These are phyloP conservation scores for Lagenidium giganteum DNA, from an alignment of 352 stramenopile species.

Conservation along the genomic window DNA sequence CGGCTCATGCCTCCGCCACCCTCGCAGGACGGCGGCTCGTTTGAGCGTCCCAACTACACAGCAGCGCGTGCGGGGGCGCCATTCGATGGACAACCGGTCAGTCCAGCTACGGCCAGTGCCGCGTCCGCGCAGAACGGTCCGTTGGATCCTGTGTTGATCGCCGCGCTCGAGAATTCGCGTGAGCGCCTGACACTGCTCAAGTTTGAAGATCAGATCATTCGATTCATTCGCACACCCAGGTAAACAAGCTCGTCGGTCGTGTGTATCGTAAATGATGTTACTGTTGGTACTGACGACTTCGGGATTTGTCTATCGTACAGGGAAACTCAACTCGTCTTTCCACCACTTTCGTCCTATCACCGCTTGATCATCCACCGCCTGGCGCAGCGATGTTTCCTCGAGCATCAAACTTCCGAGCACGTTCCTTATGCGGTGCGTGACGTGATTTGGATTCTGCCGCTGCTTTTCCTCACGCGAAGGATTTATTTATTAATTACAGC, in stretches of 20 bases:
- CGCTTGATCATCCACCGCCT: conserved; percentile 90
- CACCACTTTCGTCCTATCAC: conserved; percentile 83
- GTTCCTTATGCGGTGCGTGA: conserved; percentile 31
- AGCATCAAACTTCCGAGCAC: conserved; percentile 84
- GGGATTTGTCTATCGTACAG: too few species aligned
- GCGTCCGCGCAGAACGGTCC: conserved; percentile 33
- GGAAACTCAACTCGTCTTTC: conserved; percentile 73
- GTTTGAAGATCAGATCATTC: conserved; percentile 86
- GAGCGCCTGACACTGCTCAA: conserved; percentile 80
- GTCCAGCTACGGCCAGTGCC: conserved; percentile 51
- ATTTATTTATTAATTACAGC: conserved; percentile 1
- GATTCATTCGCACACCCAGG: conserved; percentile 71
- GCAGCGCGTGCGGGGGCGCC: too few species aligned
- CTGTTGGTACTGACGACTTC: background rate
- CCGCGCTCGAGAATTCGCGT: conserved; percentile 72
- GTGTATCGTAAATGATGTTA: too few species aligned
- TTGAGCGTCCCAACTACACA: conserved; percentile 22
- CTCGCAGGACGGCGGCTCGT: conserved; percentile 43
- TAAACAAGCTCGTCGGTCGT: background rate
- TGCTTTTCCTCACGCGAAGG: too few species aligned
- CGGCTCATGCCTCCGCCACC: conserved; percentile 28
- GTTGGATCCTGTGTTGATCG: conserved; percentile 74
- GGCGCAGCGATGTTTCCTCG: conserved; percentile 89
- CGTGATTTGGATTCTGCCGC: too few species aligned
- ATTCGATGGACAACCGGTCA: conserved; percentile 44